Conservation (phyloP, 202 grass and related monocot genomes). For the Schoenoplectus triqueter region DNA sequence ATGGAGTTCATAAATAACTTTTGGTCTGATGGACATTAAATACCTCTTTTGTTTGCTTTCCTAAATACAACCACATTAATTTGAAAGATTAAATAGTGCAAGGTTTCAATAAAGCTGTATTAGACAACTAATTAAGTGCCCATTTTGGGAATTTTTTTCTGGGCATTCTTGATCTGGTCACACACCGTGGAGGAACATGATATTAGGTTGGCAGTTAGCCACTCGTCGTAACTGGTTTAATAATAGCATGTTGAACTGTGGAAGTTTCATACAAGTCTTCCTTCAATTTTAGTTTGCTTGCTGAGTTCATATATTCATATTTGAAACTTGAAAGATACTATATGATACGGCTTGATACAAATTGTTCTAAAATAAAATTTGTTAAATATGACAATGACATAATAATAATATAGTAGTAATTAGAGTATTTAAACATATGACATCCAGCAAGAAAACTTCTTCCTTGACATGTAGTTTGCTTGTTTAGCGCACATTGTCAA, state of each 20-base stretch:
- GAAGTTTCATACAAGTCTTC: slow-evolving; percentile 17
- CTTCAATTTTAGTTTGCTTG: neutral
- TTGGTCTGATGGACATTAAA: no score
- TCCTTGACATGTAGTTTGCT: neutral
- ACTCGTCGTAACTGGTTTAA: slow-evolving; percentile 1
- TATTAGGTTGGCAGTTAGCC: slow-evolving; percentile 1
- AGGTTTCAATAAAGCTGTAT: no score
- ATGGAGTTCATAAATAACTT: neutral
- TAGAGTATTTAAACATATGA: slow-evolving; percentile 13
- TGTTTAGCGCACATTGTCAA: neutral
- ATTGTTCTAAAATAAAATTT: no score
- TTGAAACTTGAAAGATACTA: neutral
- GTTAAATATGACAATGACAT: neutral
- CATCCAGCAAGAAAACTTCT: neutral
- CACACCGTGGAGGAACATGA: neutral
- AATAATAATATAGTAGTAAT: neutral
- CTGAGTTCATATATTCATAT: neutral
- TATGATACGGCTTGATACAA: neutral
- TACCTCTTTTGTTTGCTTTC: no score
- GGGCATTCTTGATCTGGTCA: neutral
- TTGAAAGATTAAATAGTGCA: no score
- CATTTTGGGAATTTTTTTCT: no score
- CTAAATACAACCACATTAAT: no score
- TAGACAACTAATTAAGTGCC: no score
- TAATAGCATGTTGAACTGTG: slow-evolving; percentile 15